A percentile compares a stretch with the other conserved stretches of the same genome.
These are phyloP conservation scores for Sarcocystis neurona DNA, from an alignment of 169 alveolate species.

Conservation along the genomic window DNA sequence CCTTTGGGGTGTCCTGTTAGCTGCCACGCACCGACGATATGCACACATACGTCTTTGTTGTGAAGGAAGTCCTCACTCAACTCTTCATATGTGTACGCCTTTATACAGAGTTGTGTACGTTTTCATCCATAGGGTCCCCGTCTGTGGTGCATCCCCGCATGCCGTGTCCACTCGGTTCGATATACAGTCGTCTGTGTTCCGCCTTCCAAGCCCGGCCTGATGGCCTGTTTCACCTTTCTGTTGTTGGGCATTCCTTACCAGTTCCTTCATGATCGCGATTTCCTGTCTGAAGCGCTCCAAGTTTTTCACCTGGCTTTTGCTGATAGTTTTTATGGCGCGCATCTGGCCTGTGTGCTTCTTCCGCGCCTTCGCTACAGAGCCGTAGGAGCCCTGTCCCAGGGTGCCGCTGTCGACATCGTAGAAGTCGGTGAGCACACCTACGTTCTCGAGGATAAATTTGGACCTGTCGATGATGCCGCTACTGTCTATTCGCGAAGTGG, in stretches of 20 bases:
- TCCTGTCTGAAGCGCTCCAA: slow-evolving; percentile 87
- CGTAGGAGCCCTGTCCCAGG: slow-evolving; percentile 84
- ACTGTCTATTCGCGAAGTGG: slow-evolving; percentile 48
- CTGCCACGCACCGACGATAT: too few species aligned
- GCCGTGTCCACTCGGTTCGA: too few species aligned
- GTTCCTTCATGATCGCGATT: slow-evolving; percentile 85
- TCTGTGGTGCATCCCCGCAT: too few species aligned
- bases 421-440: slow-evolving; percentile 62
- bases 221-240: too few species aligned
- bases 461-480: slow-evolving; percentile 70
- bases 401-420: slow-evolving; percentile 69
- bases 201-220: too few species aligned
- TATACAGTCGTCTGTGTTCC: too few species aligned
- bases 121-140: too few species aligned
- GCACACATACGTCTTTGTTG: too few species aligned
- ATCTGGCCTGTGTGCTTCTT: slow-evolving; percentile 73
- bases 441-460: slow-evolving; percentile 71
- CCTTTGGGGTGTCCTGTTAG: too few species aligned
- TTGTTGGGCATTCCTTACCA: slow-evolving; percentile 51
- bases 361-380: slow-evolving; percentile 80
- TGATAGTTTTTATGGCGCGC: slow-evolving; percentile 87
- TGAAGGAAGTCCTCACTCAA: too few species aligned
- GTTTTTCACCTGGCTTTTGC: slow-evolving; percentile 84
- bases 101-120: too few species aligned
- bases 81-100: too few species aligned